phyloP scores from a whole-genome alignment of 1,139 yeast species.

The Oligophagozyma castellii region DNA sequence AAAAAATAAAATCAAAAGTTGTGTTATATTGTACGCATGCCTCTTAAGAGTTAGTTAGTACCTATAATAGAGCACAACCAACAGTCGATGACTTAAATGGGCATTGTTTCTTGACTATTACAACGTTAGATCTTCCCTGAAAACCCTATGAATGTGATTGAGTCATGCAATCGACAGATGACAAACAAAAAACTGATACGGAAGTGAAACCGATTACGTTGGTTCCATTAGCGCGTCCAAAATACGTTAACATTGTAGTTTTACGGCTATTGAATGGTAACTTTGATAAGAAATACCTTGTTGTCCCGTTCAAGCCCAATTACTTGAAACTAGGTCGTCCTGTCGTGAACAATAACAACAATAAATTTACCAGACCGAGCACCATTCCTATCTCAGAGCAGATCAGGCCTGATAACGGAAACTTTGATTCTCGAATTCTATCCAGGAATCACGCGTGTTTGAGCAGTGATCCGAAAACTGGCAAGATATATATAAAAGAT shows the following conservation, averaged over 20 bases:
- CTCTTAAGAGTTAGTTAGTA: too few relatives aligned
- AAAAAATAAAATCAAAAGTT: too few relatives aligned
- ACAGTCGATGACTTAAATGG: too few relatives aligned
- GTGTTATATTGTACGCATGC: too few relatives aligned
- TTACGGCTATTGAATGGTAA: slow-evolving; percentile 69
- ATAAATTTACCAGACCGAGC: slow-evolving; percentile 3
- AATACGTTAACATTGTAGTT: slow-evolving; percentile 38
- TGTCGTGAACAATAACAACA: slow-evolving; percentile 34
- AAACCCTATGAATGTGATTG: too few relatives aligned
- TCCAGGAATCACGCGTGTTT: slow-evolving; percentile 88
- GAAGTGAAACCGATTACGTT: too few relatives aligned
- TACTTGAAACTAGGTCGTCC: slow-evolving; percentile 83
- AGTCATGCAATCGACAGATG: too few relatives aligned
- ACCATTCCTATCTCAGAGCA: slow-evolving; percentile 30
- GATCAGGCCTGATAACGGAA: slow-evolving; percentile 61
- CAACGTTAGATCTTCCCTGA: too few relatives aligned
- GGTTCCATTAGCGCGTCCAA: too few relatives aligned
- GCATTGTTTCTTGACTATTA: too few relatives aligned
- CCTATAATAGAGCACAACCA: too few relatives aligned
- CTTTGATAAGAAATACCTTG: slow-evolving; percentile 63
- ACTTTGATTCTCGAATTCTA: slow-evolving; percentile 82
- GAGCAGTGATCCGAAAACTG: slow-evolving; percentile 51
- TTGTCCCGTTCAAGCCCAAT: slow-evolving; percentile 72
- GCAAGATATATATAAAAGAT: slow-evolving; percentile 65
- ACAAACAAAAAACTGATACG: too few relatives aligned